phyloP scores from a whole-genome alignment of 768 basidiomycete genomes.

The Tricholoma furcatifolium region DNA sequence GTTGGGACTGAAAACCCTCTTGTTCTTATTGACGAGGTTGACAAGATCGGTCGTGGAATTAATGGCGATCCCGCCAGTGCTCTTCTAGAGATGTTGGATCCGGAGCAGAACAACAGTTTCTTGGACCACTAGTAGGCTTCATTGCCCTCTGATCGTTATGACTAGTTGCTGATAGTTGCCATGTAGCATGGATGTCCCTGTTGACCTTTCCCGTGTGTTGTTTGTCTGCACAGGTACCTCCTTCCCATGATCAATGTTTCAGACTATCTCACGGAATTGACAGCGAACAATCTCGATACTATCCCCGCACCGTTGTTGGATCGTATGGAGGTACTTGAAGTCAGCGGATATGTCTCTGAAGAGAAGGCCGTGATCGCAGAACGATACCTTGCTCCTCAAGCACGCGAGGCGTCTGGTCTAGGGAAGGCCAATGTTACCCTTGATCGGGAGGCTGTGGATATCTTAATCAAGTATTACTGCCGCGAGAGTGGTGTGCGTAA shows the following conservation, averaged over 20 bases:
- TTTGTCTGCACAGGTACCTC: slow-evolving; percentile 82
- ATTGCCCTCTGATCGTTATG: background rate
- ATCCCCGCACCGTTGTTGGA: slow-evolving; percentile 93
- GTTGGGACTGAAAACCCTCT: slow-evolving; percentile 94
- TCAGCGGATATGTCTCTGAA: slow-evolving; percentile 91
- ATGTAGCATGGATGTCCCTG: slow-evolving; percentile 89
- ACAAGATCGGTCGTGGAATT: slow-evolving; percentile 89
- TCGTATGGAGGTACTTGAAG: slow-evolving; percentile 95
- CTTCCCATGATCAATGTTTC: background rate
- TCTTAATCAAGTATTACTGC: slow-evolving; percentile 95
- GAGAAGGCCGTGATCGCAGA: slow-evolving; percentile 89
- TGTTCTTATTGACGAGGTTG: slow-evolving; percentile 93
- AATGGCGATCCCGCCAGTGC: slow-evolving; percentile 94
- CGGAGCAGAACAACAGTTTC: slow-evolving; percentile 94
- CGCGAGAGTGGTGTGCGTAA: slow-evolving; percentile 96
- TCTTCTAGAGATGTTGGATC: slow-evolving; percentile 89
- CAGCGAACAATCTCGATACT: slow-evolving; percentile 87
- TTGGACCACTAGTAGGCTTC: slow-evolving; percentile 88
- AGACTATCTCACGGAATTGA: background rate
- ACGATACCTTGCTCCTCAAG: slow-evolving; percentile 88
- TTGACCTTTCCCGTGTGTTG: slow-evolving; percentile 92
- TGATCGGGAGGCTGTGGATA: slow-evolving; percentile 74
- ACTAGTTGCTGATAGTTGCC: slow-evolving; percentile 8
- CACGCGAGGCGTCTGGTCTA: slow-evolving; percentile 87
- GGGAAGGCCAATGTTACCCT: slow-evolving; percentile 81